These are phyloP conservation scores for Nicotiana noctiflora DNA, from an alignment of 257 asterid genomes.

Conservation along the genomic window DNA sequence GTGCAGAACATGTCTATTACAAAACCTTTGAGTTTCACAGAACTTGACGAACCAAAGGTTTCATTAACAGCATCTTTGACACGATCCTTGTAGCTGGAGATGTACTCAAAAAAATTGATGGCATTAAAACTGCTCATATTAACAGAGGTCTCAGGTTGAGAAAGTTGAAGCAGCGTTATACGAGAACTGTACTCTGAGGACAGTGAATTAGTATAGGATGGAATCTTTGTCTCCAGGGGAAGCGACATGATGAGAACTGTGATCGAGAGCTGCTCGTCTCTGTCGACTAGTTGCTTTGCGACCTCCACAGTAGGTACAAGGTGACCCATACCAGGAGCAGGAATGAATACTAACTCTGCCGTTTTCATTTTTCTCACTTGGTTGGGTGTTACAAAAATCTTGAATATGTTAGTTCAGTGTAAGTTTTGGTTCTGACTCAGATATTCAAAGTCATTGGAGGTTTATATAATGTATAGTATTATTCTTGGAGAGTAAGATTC, in stretches of 20 bases:
- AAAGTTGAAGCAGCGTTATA: slow-evolving; percentile 12
- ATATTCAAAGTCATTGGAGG: background rate
- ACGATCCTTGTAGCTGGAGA: slow-evolving; percentile 7
- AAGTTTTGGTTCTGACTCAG: background rate
- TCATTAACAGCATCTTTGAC: background rate
- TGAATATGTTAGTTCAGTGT: background rate
- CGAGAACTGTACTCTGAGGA: background rate
- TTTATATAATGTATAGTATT: no score
- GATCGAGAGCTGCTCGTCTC: slow-evolving; percentile 28
- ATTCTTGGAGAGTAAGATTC: no score
- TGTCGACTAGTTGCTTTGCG: slow-evolving; percentile 27
- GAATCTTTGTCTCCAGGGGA: slow-evolving; percentile 15
- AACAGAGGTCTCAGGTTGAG: background rate
- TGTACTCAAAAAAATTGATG: slow-evolving; percentile 10
- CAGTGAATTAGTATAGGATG: slow-evolving; percentile 15
- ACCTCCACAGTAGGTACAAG: slow-evolving; percentile 7
- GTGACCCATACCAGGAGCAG: slow-evolving; percentile 7
- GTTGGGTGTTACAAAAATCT: no score
- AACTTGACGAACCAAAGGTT: background rate
- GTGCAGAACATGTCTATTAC: slow-evolving; percentile 21
- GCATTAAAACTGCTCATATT: background rate
- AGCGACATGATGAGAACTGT: slow-evolving; percentile 29
- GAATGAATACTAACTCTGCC: background rate
- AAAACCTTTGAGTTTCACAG: slow-evolving; percentile 5
- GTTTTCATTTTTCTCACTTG: background rate